These are phyloP conservation scores for Mrakia hoshinonis DNA, from an alignment of 768 basidiomycete genomes.

Conservation along the genomic window DNA sequence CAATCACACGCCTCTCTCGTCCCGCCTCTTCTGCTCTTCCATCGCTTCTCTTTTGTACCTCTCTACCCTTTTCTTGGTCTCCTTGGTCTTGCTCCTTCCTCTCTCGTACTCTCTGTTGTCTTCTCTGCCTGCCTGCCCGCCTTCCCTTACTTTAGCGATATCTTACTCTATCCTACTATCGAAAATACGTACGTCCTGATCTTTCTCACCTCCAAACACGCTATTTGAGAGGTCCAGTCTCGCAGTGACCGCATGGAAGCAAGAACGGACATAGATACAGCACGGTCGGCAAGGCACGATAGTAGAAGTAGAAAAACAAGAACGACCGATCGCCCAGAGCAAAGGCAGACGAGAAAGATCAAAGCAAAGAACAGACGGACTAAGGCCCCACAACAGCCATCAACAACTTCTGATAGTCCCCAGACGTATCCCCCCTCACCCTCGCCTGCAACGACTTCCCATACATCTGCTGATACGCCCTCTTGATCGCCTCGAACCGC, in stretches of 20 bases:
- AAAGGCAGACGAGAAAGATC: no score
- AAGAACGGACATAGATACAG: background rate
- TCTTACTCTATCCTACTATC: no score
- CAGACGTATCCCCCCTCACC: constrained; percentile 51
- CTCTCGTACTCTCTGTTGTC: background rate
- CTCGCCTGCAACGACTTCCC: constrained; percentile 44
- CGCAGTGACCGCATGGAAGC: no score
- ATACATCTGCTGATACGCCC: constrained; percentile 46
- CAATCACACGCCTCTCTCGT: background rate
- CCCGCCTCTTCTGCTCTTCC: background rate
- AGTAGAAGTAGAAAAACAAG: background rate
- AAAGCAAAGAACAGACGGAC: no score
- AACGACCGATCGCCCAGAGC: no score
- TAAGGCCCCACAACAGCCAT: background rate
- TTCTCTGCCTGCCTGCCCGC: no score
- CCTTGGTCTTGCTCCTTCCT: background rate
- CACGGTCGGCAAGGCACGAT: no score
- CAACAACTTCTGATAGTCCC: constrained; percentile 43
- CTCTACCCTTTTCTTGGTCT: background rate
- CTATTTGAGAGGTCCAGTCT: no score
- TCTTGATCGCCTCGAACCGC: constrained; percentile 49
- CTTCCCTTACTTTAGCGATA: no score
- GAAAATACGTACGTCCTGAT: no score
- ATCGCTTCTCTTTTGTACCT: background rate
- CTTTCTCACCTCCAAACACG: no score